These are phyloP conservation scores for Tylopilus felleus DNA, from an alignment of 768 basidiomycete genomes.

Conservation along the genomic window DNA sequence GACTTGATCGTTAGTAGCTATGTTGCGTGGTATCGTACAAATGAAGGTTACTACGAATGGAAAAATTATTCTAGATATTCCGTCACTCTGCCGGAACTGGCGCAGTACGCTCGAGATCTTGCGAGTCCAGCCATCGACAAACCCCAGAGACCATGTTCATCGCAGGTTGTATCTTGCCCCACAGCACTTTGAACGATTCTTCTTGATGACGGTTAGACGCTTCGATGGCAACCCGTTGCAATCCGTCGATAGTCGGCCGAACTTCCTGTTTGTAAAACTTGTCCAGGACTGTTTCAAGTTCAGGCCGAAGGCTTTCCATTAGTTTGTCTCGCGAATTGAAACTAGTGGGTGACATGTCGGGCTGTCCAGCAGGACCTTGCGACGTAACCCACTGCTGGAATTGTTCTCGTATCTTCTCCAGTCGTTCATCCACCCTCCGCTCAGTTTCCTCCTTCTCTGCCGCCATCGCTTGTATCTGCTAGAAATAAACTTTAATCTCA, in stretches of 20 bases:
- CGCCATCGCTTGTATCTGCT: constrained; percentile 18
- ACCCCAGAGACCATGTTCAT: constrained; percentile 31
- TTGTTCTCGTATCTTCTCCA: constrained; percentile 16
- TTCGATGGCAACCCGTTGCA: constrained; percentile 9
- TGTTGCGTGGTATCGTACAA: constrained; percentile 17
- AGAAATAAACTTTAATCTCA: constrained; percentile 2
- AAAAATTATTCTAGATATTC: constrained; percentile 1
- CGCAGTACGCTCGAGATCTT: constrained; percentile 23
- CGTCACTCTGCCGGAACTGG: constrained; percentile 4
- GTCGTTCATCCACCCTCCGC: constrained; percentile 11
- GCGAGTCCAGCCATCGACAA: constrained; percentile 30
- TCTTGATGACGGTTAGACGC: constrained; percentile 21
- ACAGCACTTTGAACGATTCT: constrained; percentile 21
- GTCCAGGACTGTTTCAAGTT: constrained; percentile 16
- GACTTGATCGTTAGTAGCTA: neutral
- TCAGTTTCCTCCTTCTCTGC: constrained; percentile 11
- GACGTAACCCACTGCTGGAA: constrained; percentile 15
- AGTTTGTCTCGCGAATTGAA: constrained; percentile 8
- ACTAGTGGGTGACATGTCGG: neutral
- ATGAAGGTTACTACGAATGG: constrained; percentile 10
- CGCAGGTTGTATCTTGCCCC: constrained; percentile 30
- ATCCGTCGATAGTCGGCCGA: constrained; percentile 14
- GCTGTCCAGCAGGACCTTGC: neutral
- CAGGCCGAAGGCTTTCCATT: constrained; percentile 20
- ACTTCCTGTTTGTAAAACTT: constrained; percentile 25